Evolutionary conservation across 768 basidiomycete genomes (phyloP).

Genomic region (Suillus brevipes): DNA sequence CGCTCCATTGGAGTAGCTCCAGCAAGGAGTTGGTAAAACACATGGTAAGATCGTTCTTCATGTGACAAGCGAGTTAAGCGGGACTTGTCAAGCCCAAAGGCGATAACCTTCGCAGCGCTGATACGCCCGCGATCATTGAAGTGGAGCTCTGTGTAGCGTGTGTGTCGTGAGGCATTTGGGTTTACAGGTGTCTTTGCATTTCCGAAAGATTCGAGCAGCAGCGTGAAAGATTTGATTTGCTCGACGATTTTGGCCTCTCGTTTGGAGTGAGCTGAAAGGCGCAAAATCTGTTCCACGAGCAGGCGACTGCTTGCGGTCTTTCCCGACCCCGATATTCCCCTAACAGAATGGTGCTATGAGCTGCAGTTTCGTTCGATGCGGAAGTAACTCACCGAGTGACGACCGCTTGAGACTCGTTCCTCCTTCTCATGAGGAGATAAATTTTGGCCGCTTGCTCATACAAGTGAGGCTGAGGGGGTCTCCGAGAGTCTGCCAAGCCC

Average conservation of each 20-base stretch:
- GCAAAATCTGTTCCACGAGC: slow-evolving; percentile 57
- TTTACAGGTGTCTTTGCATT: slow-evolving; percentile 64
- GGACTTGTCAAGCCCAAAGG: slow-evolving; percentile 66
- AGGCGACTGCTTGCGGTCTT: slow-evolving; percentile 54
- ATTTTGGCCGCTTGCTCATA: slow-evolving; percentile 64
- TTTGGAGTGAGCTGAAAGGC: slow-evolving; percentile 60
- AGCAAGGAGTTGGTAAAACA: slow-evolving; percentile 66
- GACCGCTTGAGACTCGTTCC: slow-evolving; percentile 53
- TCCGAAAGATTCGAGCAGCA: slow-evolving; percentile 64
- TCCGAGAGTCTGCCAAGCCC: slow-evolving; percentile 35
- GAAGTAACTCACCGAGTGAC: slow-evolving; percentile 50
- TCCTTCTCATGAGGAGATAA: slow-evolving; percentile 59
- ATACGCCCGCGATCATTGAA: slow-evolving; percentile 59
- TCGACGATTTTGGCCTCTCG: slow-evolving; percentile 51
- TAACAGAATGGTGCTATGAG: slow-evolving; percentile 29
- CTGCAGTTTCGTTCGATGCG: slow-evolving; percentile 8
- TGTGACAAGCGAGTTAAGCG: slow-evolving; percentile 51
- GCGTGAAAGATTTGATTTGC: slow-evolving; percentile 54
- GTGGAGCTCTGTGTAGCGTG: slow-evolving; percentile 60
- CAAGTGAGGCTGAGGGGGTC: slow-evolving; percentile 54
- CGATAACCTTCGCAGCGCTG: slow-evolving; percentile 54
- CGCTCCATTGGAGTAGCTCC: slow-evolving; percentile 57
- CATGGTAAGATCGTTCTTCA: slow-evolving; percentile 65
- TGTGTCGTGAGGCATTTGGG: slow-evolving; percentile 63
- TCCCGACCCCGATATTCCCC: slow-evolving; percentile 66